Evolutionary conservation across 352 stramenopile species (phyloP), one percentile per base, ranked within the genome.

Genomic region (Pythium vanterpoolii): DNA sequence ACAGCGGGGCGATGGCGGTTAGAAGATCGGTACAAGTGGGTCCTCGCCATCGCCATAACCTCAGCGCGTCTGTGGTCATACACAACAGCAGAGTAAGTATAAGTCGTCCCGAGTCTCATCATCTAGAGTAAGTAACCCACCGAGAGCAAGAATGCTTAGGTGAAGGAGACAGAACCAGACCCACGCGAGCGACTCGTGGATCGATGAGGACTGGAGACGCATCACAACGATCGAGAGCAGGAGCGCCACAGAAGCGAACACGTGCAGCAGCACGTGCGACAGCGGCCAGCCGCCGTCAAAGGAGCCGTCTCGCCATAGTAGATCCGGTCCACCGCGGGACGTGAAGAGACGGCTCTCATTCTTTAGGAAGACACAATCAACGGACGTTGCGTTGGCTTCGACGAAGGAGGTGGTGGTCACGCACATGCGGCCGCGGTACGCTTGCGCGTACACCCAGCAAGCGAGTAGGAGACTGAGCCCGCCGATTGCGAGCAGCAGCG

Each of bases 241-340:
- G 21, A 58, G n/a, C 4, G 4, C 27, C 16, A 53, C 18, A 9
- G 23, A 24, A 27, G 40, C 46, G 11, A 51, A n/a, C 18, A 63
- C 34, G 18, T 65, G 47, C 6, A 65, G 11, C 49, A 65, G 31
- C 30, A 49, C 36, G 30, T 56, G 31, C 10, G 45, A 26, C 6
- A 61, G 19, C 14, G 52, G 36, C 50, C 60, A 60, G 36, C 50
- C 52, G 18, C 60, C 60, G 31, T 30, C 13, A 23, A 60, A 66
- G 24, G 19, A 4, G 43, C 30, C 31, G 28, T 23, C 30, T 5
- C 6, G 11, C 6, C 31, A 9, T 6, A 19, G 4, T 1, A 61
- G 13, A 50, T 66, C 44, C 0, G 50, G 51, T 9, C 28, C 45
- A 7, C 60, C 51, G 3, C 26, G 26, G 24, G 5, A 19, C 24